A percentile compares a stretch with the other conserved stretches of the same genome.
Evolutionary conservation across 2,329 filamentous ascomycete genomes (phyloP).

Genomic region (Rhynchosporium agropyri): DNA sequence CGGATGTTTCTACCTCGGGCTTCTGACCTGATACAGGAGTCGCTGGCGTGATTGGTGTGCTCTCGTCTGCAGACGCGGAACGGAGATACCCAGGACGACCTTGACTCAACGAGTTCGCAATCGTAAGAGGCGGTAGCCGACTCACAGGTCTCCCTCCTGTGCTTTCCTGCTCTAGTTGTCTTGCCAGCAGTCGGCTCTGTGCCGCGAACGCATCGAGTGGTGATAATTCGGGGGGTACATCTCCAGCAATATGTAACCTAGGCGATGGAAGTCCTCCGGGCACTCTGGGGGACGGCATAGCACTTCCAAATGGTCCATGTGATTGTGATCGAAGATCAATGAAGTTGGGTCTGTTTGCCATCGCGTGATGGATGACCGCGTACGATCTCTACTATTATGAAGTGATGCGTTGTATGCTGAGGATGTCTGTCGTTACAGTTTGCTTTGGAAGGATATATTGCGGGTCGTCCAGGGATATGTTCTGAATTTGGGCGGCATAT

Average conservation of each 20-base stretch:
- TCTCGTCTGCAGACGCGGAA: slow-evolving; percentile 64
- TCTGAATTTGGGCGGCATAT: background rate
- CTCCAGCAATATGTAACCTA: slow-evolving; percentile 74
- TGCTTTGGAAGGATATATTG: slow-evolving; percentile 8
- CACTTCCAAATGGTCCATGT: slow-evolving; percentile 34
- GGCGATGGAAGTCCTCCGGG: slow-evolving; percentile 55
- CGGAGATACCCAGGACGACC: slow-evolving; percentile 81
- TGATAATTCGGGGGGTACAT: slow-evolving; percentile 85
- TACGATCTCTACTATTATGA: background rate
- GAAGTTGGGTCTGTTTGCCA: slow-evolving; percentile 39
- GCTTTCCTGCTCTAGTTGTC: slow-evolving; percentile 78
- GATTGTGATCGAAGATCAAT: slow-evolving; percentile 42
- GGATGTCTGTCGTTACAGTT: slow-evolving; percentile 1
- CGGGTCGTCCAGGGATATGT: slow-evolving; percentile 7
- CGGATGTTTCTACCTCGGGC: slow-evolving; percentile 57
- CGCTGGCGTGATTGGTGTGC: slow-evolving; percentile 42
- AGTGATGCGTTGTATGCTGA: background rate
- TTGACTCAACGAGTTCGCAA: slow-evolving; percentile 79
- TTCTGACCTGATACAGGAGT: slow-evolving; percentile 48
- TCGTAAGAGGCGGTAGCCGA: slow-evolving; percentile 79
- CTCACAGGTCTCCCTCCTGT: slow-evolving; percentile 79
- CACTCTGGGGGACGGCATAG: slow-evolving; percentile 31
- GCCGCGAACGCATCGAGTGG: slow-evolving; percentile 94
- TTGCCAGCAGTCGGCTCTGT: slow-evolving; percentile 85
- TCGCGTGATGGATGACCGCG: slow-evolving; percentile 25